Conservation (phyloP, 352 stramenopile genomes). For the Blastocystis hominis region DNA sequence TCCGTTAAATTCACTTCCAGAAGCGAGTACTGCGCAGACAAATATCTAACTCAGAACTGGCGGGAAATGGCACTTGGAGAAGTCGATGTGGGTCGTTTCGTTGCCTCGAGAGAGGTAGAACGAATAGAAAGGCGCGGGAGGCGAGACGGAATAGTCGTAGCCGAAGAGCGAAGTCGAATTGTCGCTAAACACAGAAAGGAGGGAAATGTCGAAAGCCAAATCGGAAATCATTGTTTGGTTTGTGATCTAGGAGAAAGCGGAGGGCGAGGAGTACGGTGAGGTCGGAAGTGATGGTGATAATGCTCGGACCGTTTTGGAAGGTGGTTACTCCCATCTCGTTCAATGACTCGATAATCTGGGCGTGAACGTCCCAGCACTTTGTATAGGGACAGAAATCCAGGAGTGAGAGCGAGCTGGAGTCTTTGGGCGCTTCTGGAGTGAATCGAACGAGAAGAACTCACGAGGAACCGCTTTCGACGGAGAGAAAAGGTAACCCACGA, state of each 20-base stretch:
- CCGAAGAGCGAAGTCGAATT: neutral
- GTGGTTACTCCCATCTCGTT: neutral
- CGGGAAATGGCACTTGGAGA: neutral
- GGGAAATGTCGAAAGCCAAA: neutral
- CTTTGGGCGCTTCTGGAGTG: neutral
- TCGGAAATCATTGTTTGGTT: neutral
- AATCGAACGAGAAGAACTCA: neutral
- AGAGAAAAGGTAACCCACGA: neutral
- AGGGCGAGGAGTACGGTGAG: neutral
- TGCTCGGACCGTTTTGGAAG: neutral
- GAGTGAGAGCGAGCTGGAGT: neutral
- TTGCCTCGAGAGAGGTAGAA: neutral
- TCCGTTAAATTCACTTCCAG: neutral
- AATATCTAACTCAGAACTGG: neutral
- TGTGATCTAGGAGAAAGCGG: neutral
- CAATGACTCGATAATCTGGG: neutral
- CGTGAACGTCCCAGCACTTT: neutral
- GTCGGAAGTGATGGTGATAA: neutral
- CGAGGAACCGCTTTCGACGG: neutral
- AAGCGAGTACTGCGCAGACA: neutral
- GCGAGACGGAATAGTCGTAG: neutral
- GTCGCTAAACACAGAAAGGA: neutral
- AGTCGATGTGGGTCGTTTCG: neutral
- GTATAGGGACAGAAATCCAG: constrained; percentile 20
- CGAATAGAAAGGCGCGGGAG: neutral